Base-by-base conservation (phyloP, 352 stramenopile species). In the Phytophthora constricta region DNA sequence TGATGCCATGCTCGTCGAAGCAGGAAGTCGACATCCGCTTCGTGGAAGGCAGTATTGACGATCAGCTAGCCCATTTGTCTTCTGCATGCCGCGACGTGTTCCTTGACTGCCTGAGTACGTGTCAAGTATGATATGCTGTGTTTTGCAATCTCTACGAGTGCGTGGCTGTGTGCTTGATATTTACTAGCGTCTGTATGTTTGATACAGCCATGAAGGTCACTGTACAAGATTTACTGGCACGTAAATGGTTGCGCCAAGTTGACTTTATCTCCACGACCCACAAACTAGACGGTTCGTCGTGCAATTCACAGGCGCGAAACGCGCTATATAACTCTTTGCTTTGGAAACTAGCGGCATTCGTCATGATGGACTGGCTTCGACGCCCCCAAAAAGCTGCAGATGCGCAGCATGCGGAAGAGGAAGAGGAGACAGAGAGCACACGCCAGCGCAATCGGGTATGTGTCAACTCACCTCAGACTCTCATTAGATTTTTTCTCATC, bases 231-330 rank as follows among this genome's bases (percentile, higher is more conserved):
- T 54, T 91, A 11, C 54, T 85, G 26, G 65, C 72, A 22, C 73
- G 74, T 23, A 84, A 82, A 45, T 91, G 82, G 82, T 57, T 91
- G 14, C 78, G 82, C 11, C 68, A 82, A 33, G 58, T 91, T 14
- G 76, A 84, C 34, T 90, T 90, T 54, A 56, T 90, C 31, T 81
- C 79, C 4, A 62, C 76, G 16, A 41, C 67, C 2, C 72, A 76
- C 16, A 82, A 74, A 54, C 42, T 83, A 16, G 70, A 80, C 16
- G 41, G 67, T 5, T 16, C 43, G n/a, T 22, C 68, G 28, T 59
- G 34, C 4, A 65, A 20, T 2, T 4, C 55, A 20, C 50, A 68
- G 17, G 23, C 63, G 17, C 65, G 72, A 5, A 49, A 50, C 26
- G 33, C 74, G 51, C 50, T 80, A 11, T 72, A 67, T 41, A 71